Evolutionary conservation across 2,329 filamentous ascomycete genomes (phyloP).

Genomic region (Chrysosporium queenslandicum): DNA sequence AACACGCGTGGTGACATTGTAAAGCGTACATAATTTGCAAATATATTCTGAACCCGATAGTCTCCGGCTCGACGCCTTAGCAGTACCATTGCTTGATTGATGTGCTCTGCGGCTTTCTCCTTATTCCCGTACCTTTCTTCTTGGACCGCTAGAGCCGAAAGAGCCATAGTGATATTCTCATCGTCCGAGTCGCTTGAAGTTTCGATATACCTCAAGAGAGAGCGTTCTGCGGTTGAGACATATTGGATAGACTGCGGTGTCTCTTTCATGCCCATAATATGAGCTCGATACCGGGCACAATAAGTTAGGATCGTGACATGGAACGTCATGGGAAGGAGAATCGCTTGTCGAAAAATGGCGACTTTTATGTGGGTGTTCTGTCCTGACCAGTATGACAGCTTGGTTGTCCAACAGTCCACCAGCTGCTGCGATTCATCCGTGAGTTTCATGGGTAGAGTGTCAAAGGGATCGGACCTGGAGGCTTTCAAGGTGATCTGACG

Average conservation of each 20-base stretch:
- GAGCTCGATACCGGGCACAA: conserved; percentile 30
- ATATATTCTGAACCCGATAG: conserved; percentile 22
- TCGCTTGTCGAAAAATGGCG: conserved; percentile 28
- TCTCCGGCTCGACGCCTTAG: conserved; percentile 24
- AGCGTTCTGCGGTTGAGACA: conserved; percentile 21
- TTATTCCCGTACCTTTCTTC: conserved; percentile 33
- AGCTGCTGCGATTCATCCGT: conserved; percentile 26
- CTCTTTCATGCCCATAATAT: conserved; percentile 21
- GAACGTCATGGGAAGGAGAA: conserved; percentile 29
- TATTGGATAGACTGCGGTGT: conserved; percentile 24
- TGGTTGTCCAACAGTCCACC: conserved; percentile 29
- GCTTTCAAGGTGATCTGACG: conserved; percentile 16
- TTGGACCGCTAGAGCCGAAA: conserved; percentile 30
- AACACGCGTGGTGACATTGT: conserved; percentile 22
- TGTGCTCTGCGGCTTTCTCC: conserved; percentile 22
- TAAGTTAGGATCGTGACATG: conserved; percentile 31
- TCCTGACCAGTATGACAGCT: conserved; percentile 35
- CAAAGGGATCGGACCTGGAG: conserved; percentile 24
- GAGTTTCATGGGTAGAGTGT: conserved; percentile 23
- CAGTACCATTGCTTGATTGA: conserved; percentile 27
- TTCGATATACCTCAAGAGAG: conserved; percentile 23
- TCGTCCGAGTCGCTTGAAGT: conserved; percentile 20
- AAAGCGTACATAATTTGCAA: conserved; percentile 30
- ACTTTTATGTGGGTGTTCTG: conserved; percentile 32
- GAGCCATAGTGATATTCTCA: conserved; percentile 27